These are phyloP conservation scores for Rhizopogon sp. DNA, from an alignment of 768 basidiomycete species.

Conservation along the genomic window DNA sequence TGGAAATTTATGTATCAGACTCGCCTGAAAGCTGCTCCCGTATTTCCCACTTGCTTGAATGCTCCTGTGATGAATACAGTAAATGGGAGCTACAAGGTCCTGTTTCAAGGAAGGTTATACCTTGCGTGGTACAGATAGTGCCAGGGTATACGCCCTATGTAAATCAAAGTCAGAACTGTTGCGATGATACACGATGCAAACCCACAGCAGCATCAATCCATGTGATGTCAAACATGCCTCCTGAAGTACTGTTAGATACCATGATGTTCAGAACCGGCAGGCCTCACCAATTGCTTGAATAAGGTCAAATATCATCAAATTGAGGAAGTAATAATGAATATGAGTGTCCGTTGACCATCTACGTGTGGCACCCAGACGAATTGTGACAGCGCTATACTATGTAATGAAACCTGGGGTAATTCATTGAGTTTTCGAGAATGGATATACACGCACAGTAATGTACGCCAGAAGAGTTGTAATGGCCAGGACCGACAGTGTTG, in stretches of 20 bases:
- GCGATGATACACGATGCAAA: background rate
- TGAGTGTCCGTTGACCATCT: slow-evolving; percentile 28
- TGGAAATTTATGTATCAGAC: background rate
- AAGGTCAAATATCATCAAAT: slow-evolving; percentile 26
- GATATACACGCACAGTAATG: slow-evolving; percentile 18
- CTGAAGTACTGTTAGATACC: slow-evolving; percentile 13
- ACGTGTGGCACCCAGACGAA: slow-evolving; percentile 18
- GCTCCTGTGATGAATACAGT: slow-evolving; percentile 18
- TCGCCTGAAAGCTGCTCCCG: slow-evolving; percentile 35
- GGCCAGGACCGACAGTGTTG: slow-evolving; percentile 23
- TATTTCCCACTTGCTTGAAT: slow-evolving; percentile 35
- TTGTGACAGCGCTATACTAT: slow-evolving; percentile 23
- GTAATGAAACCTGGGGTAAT: background rate
- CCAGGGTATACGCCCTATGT: slow-evolving; percentile 26
- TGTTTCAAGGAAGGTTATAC: slow-evolving; percentile 10
- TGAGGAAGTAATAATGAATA: slow-evolving; percentile 29
- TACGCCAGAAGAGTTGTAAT: slow-evolving; percentile 24
- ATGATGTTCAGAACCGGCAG: background rate
- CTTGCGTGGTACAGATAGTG: slow-evolving; percentile 30
- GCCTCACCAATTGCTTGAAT: slow-evolving; percentile 29
- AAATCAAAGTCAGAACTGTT: background rate
- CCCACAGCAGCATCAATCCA: slow-evolving; percentile 31
- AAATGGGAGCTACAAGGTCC: background rate
- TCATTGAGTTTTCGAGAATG: no score
- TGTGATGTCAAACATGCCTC: slow-evolving; percentile 32